Evolutionary conservation across 768 basidiomycete species (phyloP), one percentile per base, ranked within the genome.

Genomic region (Dendrothele bispora): DNA sequence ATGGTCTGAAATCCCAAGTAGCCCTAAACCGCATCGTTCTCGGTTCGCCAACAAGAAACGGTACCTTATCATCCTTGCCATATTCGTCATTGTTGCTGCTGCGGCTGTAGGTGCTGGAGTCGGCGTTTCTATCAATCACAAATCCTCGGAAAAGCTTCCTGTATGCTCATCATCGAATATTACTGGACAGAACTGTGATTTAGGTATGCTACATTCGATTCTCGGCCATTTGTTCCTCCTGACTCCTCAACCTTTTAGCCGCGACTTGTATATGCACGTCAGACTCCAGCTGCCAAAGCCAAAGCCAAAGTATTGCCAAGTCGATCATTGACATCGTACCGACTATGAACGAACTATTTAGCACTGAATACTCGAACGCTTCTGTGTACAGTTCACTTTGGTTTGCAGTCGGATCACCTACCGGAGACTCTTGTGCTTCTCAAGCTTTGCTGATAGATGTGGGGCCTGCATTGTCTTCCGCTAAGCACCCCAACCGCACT

Each of bases 211-310:
- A n/a, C 4, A 35, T 15, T 36, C 29, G 39, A 18, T 6, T 35
- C 25, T 39, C n/a, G 14, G 21, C 26, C 14, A 30, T 12, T 40
- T 55, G 18, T 18, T 32, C 24, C 28, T 46, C 21, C 27, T 53
- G 55, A 10, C 38, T 18, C 25, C 24, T 53, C 25, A 36, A 21
- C 48, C 30, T 39, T 24, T 35, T 51, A 85, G 83, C 84, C 66
- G 72, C 81, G 1, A 80, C 82, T 1, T 87, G 84, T 57, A 69
- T 79, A 29, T 86, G 84, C 54, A 77, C 78, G 11, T 74, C 78
- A 2, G 61, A 65, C n/a, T 46, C 54, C 17, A 39, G 62, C 3
- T 64, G 65, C n/a, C 69, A 63, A 50, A 83, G 82, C 53, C 71
- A 77, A 38, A 71, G 70, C 21, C 60, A n/a, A n/a, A n/a, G n/a